Conservation (phyloP, 202 grass and related monocot genomes). For the Zoysia matrella region DNA sequence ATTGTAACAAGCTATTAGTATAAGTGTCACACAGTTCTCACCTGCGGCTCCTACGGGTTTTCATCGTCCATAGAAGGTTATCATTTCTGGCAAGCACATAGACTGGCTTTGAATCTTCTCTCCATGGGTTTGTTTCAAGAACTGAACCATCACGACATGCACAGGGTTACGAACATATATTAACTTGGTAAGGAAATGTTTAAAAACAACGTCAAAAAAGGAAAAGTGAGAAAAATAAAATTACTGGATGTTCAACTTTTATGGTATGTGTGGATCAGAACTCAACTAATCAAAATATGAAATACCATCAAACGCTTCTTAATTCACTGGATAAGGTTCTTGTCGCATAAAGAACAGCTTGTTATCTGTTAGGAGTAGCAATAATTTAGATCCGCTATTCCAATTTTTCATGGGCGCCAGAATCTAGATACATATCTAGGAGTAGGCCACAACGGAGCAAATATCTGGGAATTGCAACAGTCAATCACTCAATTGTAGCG, state of each 20-base stretch:
- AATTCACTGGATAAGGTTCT: neutral
- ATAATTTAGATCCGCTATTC: too few relatives aligned
- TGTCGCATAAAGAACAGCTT: neutral
- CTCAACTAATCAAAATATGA: neutral
- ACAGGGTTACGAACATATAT: conserved; percentile 10
- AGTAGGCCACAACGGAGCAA: neutral
- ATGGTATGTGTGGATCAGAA: neutral
- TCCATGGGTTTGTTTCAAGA: conserved; percentile 95
- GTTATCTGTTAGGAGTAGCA: too few relatives aligned
- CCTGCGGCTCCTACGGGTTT: conserved; percentile 81
- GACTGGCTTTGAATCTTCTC: conserved; percentile 85
- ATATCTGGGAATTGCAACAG: neutral
- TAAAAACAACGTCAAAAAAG: neutral
- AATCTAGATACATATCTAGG: neutral
- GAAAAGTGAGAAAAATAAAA: neutral
- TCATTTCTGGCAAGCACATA: conserved; percentile 91
- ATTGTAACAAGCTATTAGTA: neutral
- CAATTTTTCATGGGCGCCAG: neutral
- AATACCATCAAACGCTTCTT: neutral
- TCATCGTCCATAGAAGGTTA: conserved; percentile 94
- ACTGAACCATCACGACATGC: conserved; percentile 55
- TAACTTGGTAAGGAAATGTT: neutral
- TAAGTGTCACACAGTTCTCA: conserved; percentile 32
- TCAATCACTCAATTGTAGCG: neutral
- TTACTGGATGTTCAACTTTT: neutral